These are phyloP conservation scores for Lentinus brumalis DNA, from an alignment of 768 basidiomycete genomes.

Conservation along the genomic window DNA sequence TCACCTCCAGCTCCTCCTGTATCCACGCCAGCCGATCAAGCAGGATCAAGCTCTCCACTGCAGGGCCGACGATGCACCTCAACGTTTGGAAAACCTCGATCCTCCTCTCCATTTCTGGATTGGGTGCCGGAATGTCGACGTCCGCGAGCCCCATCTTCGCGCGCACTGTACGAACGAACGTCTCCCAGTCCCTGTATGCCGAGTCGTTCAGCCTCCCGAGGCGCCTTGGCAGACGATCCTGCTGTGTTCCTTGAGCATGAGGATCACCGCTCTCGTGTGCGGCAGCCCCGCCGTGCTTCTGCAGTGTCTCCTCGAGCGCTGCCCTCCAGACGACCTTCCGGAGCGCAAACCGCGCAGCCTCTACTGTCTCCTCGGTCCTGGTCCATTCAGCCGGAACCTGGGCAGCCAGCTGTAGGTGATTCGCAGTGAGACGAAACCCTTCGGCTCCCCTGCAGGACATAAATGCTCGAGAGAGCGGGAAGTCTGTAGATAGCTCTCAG, in stretches of 20 bases:
- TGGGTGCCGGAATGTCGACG: not conserved
- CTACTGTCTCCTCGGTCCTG: constrained; percentile 33
- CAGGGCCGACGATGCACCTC: constrained; percentile 68
- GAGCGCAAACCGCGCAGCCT: constrained; percentile 50
- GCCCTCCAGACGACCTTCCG: constrained; percentile 77
- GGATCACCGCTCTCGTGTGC: not conserved
- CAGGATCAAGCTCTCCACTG: constrained; percentile 66
- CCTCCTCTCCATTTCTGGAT: constrained; percentile 36
- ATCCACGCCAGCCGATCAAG: constrained; percentile 66
- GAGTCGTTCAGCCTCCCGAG: constrained; percentile 54
- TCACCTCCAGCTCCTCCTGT: constrained; percentile 38
- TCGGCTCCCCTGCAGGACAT: constrained; percentile 3
- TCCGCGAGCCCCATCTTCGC: constrained; percentile 14
- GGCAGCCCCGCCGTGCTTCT: not conserved
- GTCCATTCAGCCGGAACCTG: constrained; percentile 71
- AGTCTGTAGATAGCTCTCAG: constrained; percentile 41
- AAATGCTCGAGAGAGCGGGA: constrained; percentile 48
- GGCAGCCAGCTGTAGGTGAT: constrained; percentile 69
- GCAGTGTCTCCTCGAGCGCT: constrained; percentile 45
- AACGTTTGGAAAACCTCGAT: constrained; percentile 65
- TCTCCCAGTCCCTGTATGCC: constrained; percentile 51
- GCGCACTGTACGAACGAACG: constrained; percentile 38
- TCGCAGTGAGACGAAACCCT: constrained; percentile 40
- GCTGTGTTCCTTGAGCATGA: not conserved
- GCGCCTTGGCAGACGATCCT: constrained; percentile 25